Evolutionary conservation across 1,139 yeast genomes (phyloP).

Genomic region (Debaryomyces sp.): DNA sequence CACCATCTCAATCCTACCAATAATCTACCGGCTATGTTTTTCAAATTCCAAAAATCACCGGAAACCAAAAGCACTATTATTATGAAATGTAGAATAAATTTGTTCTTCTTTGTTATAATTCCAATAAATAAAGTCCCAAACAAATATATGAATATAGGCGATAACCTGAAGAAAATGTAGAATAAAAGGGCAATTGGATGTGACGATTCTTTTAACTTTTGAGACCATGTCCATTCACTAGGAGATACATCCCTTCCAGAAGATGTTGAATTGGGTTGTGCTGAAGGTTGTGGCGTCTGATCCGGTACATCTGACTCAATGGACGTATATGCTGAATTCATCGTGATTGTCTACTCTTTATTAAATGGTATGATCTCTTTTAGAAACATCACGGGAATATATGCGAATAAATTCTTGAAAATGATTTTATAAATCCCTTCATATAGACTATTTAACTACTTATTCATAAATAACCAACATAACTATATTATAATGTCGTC

Average conservation of each 20-base stretch:
- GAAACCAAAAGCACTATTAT: slow-evolving; percentile 72
- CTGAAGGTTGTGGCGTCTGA: slow-evolving; percentile 5
- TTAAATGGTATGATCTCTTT: not conserved
- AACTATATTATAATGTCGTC: slow-evolving; percentile 7
- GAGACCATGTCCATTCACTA: slow-evolving; percentile 28
- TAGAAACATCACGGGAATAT: not conserved
- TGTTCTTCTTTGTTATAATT: slow-evolving; percentile 43
- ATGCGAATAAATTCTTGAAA: not conserved
- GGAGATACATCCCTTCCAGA: slow-evolving; percentile 11
- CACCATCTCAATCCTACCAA: slow-evolving; percentile 95
- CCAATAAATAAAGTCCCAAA: slow-evolving; percentile 68
- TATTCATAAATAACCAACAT: not conserved
- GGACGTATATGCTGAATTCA: slow-evolving; percentile 24
- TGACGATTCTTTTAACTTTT: slow-evolving; percentile 58
- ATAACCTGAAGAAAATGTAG: slow-evolving; percentile 63
- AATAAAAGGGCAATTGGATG: slow-evolving; percentile 77
- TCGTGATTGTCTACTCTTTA: not conserved
- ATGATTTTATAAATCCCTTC: not conserved
- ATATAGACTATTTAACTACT: not conserved
- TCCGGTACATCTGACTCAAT: slow-evolving; percentile 32
- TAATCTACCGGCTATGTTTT: slow-evolving; percentile 86
- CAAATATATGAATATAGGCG: slow-evolving; percentile 66
- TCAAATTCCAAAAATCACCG: slow-evolving; percentile 92
- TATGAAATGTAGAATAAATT: slow-evolving; percentile 78
- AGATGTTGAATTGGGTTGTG: not conserved